Base-by-base conservation (phyloP, 169 alveolate species). In the Plasmodium adleri region DNA sequence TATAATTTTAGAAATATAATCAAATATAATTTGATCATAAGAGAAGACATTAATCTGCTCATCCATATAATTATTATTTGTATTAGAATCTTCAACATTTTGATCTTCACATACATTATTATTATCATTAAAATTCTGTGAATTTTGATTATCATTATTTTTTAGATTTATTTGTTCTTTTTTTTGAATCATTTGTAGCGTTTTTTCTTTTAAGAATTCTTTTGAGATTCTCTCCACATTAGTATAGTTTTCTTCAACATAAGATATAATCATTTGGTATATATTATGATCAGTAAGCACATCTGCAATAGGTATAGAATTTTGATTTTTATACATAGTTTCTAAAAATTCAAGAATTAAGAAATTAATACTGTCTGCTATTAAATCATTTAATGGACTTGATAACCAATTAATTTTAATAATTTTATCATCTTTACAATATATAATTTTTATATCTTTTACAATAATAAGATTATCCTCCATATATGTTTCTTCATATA, bases 331-430 rank as follows among this genome's bases (percentile, higher is more conserved):
- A 28, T 15, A 20, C 73, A 80, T 80, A 9, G 76, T 67, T n/a
- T 80, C 74, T 20, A 80, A 59, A 80, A 89, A 67, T 83, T 94
- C 93, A 9, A 94, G 87, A 15, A 93, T 90, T 74, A 94, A 56
- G 74, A 94, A 76, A 80, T 88, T 94, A 49, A 94, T 66, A 67
- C 96, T 94, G 74, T 94, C 96, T 8, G 94, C 96, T n/a, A 94
- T 74, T 32, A 94, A 85, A 71, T 94, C 96, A 24, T 94, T 91
- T 62, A 94, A 90, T 5, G 95, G 96, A 67, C 94, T 92, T 15
- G 95, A 83, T 52, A 74, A 32, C 89, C 90, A 72, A 62, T 83
- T 76, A 47, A 80, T 88, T 47, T 63, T 88, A 26, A 88, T 63
- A 3, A 80, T 60, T 74, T 88, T 68, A 45, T 72, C 85, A 8